Base-by-base conservation (phyloP, 129 eudicot genomes). In the Helichrysum umbraculigerum region DNA sequence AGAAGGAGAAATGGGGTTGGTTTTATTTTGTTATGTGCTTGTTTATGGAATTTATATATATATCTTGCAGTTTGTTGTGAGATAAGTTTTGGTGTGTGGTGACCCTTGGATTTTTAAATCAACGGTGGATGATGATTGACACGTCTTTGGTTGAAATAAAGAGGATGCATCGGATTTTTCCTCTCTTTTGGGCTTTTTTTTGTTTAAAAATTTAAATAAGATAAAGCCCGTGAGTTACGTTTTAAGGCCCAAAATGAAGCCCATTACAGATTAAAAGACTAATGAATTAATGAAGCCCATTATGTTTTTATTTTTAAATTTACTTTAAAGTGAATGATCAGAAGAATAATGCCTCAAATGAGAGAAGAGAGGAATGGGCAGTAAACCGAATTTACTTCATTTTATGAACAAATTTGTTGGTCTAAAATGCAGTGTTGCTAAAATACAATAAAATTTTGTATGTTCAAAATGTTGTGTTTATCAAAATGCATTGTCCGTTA, bases 21-120 rank as follows among this genome's bases (percentile, higher is more conserved):
- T 28, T 57, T 77, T 50, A 30, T 58, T 75, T 59, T 2, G 30
- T 59, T 68, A 42, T 59, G 66, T 58, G 62, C 21, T 41, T 41
- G 47, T 41, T 50, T 17, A 30, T 75, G 76, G 59, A 28, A 68
- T 60, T 60, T 81, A 41, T 52, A 52, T 52, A 74, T 75, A 81
- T 68, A 60, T 50, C 68, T 68, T 52, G 62, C 14, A 33, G 56
- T 59, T 25, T 58, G 68, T 52, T 44, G 63, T 44, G 70, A 65
- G 72, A 81, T 81, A 74, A 81, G 71, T 61, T 70, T 9, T 21
- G 84, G 70, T 81, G 84, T 58, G 79, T 66, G 71, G 76, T 70
- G 47, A 25, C 85, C 81, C 57, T 81, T 81, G 76, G 85, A 76
- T 81, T 11, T 11, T 51, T 35, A 41, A 76, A 76, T 81, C 73